Conservation (phyloP, 2,329 filamentous ascomycete genomes). For the Beauveria australis region DNA sequence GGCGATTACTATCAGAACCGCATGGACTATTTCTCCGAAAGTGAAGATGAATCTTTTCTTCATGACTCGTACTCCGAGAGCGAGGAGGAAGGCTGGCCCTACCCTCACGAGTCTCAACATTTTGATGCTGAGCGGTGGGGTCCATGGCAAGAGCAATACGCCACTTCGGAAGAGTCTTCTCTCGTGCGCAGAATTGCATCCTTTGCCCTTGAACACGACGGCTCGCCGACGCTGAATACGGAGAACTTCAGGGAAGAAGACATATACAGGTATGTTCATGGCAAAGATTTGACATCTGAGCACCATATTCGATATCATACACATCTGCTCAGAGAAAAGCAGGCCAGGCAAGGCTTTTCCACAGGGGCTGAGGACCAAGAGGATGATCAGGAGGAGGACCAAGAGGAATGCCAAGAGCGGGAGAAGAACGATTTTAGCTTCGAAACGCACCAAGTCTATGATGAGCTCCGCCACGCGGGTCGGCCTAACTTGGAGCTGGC, state of each 20-base stretch:
- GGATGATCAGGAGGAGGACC: neutral
- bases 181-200: neutral
- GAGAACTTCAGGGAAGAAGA: constrained; percentile 1
- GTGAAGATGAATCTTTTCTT: neutral
- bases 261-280: constrained; percentile 2
- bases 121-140: neutral
- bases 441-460: neutral
- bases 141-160: neutral
- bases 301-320: constrained; percentile 7
- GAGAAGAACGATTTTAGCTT: fast-evolving
- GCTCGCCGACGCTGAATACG: neutral
- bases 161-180: neutral
- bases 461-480: neutral
- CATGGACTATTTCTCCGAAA: neutral
- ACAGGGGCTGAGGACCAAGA: neutral
- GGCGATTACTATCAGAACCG: neutral
- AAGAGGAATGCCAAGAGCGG: neutral
- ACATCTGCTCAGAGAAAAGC: neutral
- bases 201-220: neutral
- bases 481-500: neutral
- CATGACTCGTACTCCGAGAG: neutral
- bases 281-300: constrained; percentile 2
- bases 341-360: neutral
- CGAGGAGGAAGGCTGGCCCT: neutral
- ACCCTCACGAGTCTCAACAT: neutral